phyloP scores from a whole-genome alignment of 2,329 filamentous ascomycete genomes.

The Fusarium irregulare region DNA sequence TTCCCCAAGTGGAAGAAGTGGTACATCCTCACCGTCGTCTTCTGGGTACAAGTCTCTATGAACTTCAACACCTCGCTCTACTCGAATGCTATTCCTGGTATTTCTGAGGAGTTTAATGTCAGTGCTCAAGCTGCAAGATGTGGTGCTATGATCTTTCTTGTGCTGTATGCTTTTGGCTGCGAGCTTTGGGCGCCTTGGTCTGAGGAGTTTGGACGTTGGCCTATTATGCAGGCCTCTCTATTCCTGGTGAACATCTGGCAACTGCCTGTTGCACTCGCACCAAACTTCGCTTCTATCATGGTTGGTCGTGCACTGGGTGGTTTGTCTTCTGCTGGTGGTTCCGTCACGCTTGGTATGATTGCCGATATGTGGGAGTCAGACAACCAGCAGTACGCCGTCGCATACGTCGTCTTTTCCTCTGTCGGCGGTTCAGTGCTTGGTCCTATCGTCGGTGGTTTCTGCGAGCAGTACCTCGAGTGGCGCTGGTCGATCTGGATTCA shows the following conservation, averaged over 20 bases:
- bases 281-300: slow-evolving; percentile 77
- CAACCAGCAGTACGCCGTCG: slow-evolving; percentile 79
- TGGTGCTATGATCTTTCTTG: slow-evolving; percentile 82
- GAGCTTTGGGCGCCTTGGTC: slow-evolving; percentile 91
- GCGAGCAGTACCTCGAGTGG: slow-evolving; percentile 75
- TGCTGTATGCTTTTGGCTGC: slow-evolving; percentile 86
- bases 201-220: slow-evolving; percentile 83
- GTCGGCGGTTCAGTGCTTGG: slow-evolving; percentile 82
- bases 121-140: slow-evolving; percentile 75
- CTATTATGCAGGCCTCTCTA: slow-evolving; percentile 77
- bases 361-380: slow-evolving; percentile 79
- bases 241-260: slow-evolving; percentile 83
- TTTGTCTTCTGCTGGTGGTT: slow-evolving; percentile 77
- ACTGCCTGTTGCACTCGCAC: slow-evolving; percentile 76
- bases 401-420: slow-evolving; percentile 81
- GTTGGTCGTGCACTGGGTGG: slow-evolving; percentile 77
- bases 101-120: slow-evolving; percentile 74
- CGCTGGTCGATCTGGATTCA: slow-evolving; percentile 85
- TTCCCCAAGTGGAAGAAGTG: slow-evolving; percentile 75
- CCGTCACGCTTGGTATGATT: slow-evolving; percentile 80
- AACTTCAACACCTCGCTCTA: slow-evolving; percentile 83
- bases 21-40: slow-evolving; percentile 78
- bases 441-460: slow-evolving; percentile 82
- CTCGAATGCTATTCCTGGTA: slow-evolving; percentile 74
- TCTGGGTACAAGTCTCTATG: slow-evolving; percentile 80